phyloP scores from a whole-genome alignment of 495 filamentous ascomycete genomes.

The Xylaria scruposa region DNA sequence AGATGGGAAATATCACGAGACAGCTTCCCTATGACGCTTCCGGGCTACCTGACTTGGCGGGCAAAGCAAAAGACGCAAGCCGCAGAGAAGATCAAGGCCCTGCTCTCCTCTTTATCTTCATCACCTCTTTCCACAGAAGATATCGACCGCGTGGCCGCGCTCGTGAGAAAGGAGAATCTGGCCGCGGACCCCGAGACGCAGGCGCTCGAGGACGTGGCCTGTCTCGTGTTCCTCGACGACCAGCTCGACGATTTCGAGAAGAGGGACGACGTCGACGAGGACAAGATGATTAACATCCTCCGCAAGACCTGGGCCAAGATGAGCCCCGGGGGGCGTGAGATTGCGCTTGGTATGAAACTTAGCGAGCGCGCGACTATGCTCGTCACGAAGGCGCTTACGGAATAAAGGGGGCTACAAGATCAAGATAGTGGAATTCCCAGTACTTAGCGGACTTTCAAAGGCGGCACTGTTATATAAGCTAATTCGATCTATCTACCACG shows the following conservation, averaged over 20 bases:
- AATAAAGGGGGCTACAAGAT: conserved; percentile 27
- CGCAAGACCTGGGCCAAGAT: conserved; percentile 88
- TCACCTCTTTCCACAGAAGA: conserved; percentile 46
- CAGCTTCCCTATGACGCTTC: conserved; percentile 70
- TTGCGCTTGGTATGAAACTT: conserved; percentile 72
- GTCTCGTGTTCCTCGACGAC: conserved; percentile 84
- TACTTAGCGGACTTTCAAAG: background rate
- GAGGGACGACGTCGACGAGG: conserved; percentile 64
- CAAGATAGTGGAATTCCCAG: background rate
- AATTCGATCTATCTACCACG: background rate
- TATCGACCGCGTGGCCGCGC: conserved; percentile 58
- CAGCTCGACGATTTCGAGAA: conserved; percentile 79
- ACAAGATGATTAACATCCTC: conserved; percentile 74
- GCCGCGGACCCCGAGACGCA: conserved; percentile 69
- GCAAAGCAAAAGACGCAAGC: conserved; percentile 72
- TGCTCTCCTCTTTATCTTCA: conserved; percentile 63
- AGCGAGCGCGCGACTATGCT: conserved; percentile 63
- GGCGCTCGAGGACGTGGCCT: conserved; percentile 82
- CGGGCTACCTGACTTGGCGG: conserved; percentile 80
- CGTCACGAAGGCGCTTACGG: conserved; percentile 67
- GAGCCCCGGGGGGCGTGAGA: conserved; percentile 65
- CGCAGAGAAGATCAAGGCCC: conserved; percentile 61
- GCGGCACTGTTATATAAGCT: background rate
- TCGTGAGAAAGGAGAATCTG: conserved; percentile 72
- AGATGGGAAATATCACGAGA: conserved; percentile 80